Evolutionary conservation across 257 asterid species (phyloP).

Genomic region (Penstemon newberryi): DNA sequence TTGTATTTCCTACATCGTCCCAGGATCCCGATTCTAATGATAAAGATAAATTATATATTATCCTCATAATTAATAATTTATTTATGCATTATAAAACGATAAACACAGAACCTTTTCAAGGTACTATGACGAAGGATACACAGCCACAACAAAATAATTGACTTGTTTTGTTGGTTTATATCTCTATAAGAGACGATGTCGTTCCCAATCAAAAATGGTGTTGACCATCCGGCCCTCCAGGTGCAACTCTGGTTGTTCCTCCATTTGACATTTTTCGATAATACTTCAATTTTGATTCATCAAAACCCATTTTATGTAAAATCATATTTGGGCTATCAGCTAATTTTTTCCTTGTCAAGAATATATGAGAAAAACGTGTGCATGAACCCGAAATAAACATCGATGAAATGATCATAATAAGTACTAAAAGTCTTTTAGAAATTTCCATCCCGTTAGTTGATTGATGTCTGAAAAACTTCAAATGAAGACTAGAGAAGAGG

Average conservation of each 20-base stretch:
- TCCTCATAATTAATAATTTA: no score
- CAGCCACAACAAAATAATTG: no score
- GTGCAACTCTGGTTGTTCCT: slow-evolving; percentile 40
- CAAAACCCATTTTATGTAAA: slow-evolving; percentile 36
- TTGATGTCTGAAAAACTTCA: neutral
- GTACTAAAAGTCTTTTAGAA: slow-evolving; percentile 18
- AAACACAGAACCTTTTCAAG: no score
- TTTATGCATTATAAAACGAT: no score
- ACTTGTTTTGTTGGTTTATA: no score
- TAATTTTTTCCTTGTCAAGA: neutral
- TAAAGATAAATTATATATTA: no score
- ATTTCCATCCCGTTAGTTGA: neutral
- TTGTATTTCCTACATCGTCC: no score
- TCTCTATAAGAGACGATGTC: no score
- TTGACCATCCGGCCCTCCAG: slow-evolving; percentile 50
- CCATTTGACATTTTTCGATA: slow-evolving; percentile 34
- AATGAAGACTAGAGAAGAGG: neutral
- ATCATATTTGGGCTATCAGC: neutral
- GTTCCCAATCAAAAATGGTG: slow-evolving; percentile 29
- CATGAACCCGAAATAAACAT: neutral
- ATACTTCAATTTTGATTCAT: slow-evolving; percentile 36
- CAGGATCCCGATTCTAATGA: no score
- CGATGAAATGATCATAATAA: slow-evolving; percentile 13
- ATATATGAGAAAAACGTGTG: neutral
- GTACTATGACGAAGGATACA: no score